Base-by-base conservation (phyloP, 352 stramenopile species). In the Phytophthora podocarpi region DNA sequence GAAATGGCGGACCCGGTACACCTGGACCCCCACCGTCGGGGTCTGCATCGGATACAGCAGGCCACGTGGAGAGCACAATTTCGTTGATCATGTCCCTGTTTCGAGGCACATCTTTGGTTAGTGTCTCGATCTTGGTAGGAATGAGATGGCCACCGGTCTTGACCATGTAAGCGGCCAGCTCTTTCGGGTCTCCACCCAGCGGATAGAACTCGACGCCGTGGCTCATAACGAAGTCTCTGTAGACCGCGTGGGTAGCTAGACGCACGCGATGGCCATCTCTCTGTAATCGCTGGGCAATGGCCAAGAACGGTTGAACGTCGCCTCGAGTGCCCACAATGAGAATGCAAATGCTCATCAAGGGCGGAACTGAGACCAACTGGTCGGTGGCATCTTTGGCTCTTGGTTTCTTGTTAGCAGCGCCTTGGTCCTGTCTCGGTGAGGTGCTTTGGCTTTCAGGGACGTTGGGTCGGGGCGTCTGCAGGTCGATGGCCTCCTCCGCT, bases 201-300 rank as follows among this genome's bases (percentile, higher is more conserved):
- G 85, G 85, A 53, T 93, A 94, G 54, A 95, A 95, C 70, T 93
- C 86, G 16, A 95, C 67, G 21, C 66, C 77, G 16, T 89, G 70
- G 2, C 77, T 75, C 21, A 76, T 85, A 6, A 98, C 91, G 40
- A 91, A 91, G n/a, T 84, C 54, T 15, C 93, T 73, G 68, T 97
- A 97, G 2, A 91, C 75, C 10, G 80, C 80, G 62, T 98, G 94
- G 0, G 92, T 97, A 0, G 93, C 93, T 6, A 98, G 67, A 0
- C 95, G 84, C 11, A 98, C 95, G 13, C 90, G 83, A 57, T 98
- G 95, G 1, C 93, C 93, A 23, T 96, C 68, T 97, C 28, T 72
- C 64, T 42, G 0, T 74, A 98, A 69, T 16, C 85, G 70, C 59
- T 93, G 89, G 24, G 88, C 91, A 32, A 98, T 92, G 20, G 69